Conservation (phyloP, 192 early-diverging fungal genomes). For the Entomortierella lignicola region DNA sequence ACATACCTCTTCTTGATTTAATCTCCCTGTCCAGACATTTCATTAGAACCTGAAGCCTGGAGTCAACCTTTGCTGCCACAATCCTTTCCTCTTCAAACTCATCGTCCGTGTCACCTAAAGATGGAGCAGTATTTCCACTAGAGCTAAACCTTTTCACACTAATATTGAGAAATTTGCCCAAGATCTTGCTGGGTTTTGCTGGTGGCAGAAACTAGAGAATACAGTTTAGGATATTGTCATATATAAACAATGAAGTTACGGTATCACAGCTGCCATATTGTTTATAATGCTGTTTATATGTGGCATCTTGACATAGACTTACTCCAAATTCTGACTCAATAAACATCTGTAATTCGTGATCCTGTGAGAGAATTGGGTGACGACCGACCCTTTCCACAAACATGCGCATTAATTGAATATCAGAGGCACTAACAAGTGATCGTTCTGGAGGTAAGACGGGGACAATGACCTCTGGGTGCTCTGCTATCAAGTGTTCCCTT, state of each 20-base stretch:
- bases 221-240: too few relatives aligned
- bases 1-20: constrained; percentile 43
- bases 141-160: constrained; percentile 44
- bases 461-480: constrained; percentile 57
- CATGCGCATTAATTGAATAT: constrained; percentile 48
- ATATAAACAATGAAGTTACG: too few relatives aligned
- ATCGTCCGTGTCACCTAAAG: constrained; percentile 45
- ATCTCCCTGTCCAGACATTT: constrained; percentile 46
- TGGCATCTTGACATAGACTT: constrained; percentile 2
- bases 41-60: constrained; percentile 41
- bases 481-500: constrained; percentile 47
- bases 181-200: constrained; percentile 47
- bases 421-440: constrained; percentile 43
- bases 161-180: constrained; percentile 39
- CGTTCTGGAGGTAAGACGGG: constrained; percentile 52
- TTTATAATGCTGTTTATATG: not conserved
- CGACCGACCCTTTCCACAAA: constrained; percentile 50
- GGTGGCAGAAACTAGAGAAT: constrained; percentile 59
- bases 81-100: constrained; percentile 47
- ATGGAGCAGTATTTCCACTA: constrained; percentile 1
- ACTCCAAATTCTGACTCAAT: constrained; percentile 59
- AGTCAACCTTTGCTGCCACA: constrained; percentile 9
- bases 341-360: constrained; percentile 58
- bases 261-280: too few relatives aligned
- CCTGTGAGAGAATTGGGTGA: constrained; percentile 56